Conservation (phyloP, 2,329 filamentous ascomycete genomes). For the Alternaria burnsii region DNA sequence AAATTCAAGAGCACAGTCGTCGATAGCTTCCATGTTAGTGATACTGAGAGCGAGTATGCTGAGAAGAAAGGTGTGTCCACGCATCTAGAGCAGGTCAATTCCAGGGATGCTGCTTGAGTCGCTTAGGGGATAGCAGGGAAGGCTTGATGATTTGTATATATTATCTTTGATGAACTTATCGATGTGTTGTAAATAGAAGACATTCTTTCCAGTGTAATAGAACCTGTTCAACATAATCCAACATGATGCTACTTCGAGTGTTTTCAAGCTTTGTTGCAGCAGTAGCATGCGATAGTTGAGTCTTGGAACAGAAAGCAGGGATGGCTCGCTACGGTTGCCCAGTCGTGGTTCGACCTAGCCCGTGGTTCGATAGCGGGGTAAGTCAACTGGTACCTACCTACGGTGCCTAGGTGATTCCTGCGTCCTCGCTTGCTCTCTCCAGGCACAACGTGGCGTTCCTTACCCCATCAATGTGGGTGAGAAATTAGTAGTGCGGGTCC, state of each 20-base stretch:
- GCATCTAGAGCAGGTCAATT: slow-evolving; percentile 38
- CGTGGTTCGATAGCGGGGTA: slow-evolving; percentile 2
- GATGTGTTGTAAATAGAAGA: slow-evolving; percentile 4
- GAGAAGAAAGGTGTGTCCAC: slow-evolving; percentile 37
- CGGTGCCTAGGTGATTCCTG: not conserved
- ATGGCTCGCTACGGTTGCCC: not conserved
- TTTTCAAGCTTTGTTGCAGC: not conserved
- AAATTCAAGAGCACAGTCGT: slow-evolving; percentile 43
- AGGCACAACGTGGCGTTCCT: slow-evolving; percentile 3
- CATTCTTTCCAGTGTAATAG: not conserved
- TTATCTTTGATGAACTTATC: slow-evolving; percentile 1
- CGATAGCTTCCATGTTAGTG: slow-evolving; percentile 32
- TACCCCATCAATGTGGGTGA: slow-evolving; percentile 3
- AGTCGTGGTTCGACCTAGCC: not conserved
- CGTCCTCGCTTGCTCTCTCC: slow-evolving; percentile 1
- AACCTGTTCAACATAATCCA: not conserved
- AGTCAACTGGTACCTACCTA: not conserved
- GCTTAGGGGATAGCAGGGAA: not conserved
- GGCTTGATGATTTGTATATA: slow-evolving; percentile 10
- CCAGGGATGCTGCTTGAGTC: slow-evolving; percentile 18
- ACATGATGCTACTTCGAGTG: not conserved
- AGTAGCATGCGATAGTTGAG: not conserved
- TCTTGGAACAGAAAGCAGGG: not conserved
- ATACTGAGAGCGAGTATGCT: slow-evolving; percentile 27
- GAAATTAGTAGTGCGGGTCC: slow-evolving; percentile 4